Evolutionary conservation across 306 rosid species (phyloP).

Genomic region (Malus domestica): DNA sequence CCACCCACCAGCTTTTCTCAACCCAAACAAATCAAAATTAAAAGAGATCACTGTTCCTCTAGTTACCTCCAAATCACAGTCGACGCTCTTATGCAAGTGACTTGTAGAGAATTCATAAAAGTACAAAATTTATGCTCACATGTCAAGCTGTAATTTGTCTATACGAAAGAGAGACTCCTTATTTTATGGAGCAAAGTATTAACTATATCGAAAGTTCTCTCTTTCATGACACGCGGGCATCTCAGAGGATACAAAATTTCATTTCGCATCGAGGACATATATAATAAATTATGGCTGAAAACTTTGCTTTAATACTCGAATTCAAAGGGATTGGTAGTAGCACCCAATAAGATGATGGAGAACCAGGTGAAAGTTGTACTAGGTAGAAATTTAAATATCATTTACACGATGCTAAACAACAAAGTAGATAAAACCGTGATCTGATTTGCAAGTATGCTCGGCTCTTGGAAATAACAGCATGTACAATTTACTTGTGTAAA

Average conservation of each 20-base stretch:
- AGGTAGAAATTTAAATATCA: neutral
- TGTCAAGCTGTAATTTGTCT: too few relatives aligned
- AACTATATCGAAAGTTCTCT: too few relatives aligned
- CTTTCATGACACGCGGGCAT: too few relatives aligned
- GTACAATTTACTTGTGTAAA: neutral
- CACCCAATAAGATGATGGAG: neutral
- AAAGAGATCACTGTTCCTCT: too few relatives aligned
- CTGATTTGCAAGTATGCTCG: neutral
- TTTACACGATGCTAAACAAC: neutral
- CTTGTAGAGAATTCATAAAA: too few relatives aligned
- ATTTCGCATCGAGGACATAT: too few relatives aligned
- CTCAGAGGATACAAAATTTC: too few relatives aligned
- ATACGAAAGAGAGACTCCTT: too few relatives aligned
- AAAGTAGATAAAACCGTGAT: neutral
- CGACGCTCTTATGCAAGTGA: accelerated
- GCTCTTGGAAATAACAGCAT: neutral
- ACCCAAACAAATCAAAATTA: neutral
- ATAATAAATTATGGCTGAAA: neutral
- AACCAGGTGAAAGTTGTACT: neutral
- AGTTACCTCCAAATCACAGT: too few relatives aligned
- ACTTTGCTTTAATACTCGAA: neutral
- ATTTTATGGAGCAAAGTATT: too few relatives aligned
- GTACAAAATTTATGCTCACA: too few relatives aligned
- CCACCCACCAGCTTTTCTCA: neutral
- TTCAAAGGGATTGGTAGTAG: neutral